Conservation (phyloP, 2,329 filamentous ascomycete genomes). For the Diplodia sapinea region DNA sequence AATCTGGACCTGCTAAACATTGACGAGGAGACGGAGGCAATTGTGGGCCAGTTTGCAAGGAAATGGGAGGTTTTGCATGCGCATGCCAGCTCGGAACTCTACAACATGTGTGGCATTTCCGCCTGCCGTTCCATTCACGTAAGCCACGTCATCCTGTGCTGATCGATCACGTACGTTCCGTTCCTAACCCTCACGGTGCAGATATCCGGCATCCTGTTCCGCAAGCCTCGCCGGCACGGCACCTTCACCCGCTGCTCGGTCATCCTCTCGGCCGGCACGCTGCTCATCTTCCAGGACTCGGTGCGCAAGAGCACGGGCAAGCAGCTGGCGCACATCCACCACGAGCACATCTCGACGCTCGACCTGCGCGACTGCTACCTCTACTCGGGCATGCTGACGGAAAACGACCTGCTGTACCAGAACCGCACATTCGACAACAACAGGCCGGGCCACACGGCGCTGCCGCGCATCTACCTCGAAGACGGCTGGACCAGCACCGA, state of each 20-base stretch:
- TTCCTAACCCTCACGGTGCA: not conserved
- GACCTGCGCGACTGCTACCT: slow-evolving; percentile 69
- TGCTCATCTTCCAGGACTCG: slow-evolving; percentile 67
- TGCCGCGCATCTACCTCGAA: slow-evolving; percentile 65
- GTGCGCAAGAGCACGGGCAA: slow-evolving; percentile 62
- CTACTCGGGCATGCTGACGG: slow-evolving; percentile 68
- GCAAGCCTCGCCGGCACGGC: slow-evolving; percentile 66
- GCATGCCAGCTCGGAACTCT: slow-evolving; percentile 67
- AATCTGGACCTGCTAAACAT: slow-evolving; percentile 67
- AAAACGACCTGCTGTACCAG: slow-evolving; percentile 65
- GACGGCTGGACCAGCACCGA: slow-evolving; percentile 67
- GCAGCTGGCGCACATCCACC: slow-evolving; percentile 65
- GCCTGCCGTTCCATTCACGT: slow-evolving; percentile 64
- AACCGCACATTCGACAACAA: slow-evolving; percentile 70
- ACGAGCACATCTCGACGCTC: slow-evolving; percentile 64
- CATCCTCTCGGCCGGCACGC: slow-evolving; percentile 64
- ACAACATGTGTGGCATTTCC: slow-evolving; percentile 70
- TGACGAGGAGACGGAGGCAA: slow-evolving; percentile 69
- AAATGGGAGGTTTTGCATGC: slow-evolving; percentile 73
- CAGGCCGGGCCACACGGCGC: slow-evolving; percentile 63
- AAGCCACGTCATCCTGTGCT: not conserved
- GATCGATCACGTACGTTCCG: not conserved
- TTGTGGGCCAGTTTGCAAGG: slow-evolving; percentile 68
- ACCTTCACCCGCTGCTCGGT: slow-evolving; percentile 67
- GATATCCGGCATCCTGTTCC: slow-evolving; percentile 67